These are phyloP conservation scores for Pythium utonaiense DNA, from an alignment of 352 stramenopile genomes.

Conservation along the genomic window DNA sequence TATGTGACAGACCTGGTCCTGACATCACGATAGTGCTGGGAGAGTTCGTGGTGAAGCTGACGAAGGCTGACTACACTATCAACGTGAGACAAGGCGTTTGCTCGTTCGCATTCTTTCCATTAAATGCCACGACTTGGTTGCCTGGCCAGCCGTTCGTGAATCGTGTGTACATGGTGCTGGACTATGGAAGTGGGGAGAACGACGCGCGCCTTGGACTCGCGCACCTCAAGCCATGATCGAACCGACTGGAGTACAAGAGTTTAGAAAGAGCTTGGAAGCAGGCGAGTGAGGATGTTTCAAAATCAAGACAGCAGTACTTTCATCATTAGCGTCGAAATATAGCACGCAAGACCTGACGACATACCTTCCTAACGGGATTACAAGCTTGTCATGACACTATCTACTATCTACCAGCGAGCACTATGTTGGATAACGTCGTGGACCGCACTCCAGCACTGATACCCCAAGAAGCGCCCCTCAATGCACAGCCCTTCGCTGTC, in stretches of 20 bases:
- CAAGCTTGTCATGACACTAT: too few species aligned
- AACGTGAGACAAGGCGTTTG: not conserved
- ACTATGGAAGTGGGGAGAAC: not conserved
- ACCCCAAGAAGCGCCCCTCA: too few species aligned
- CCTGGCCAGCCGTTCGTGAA: not conserved
- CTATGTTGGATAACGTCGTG: too few species aligned
- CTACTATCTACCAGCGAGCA: too few species aligned
- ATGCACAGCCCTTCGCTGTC: too few species aligned
- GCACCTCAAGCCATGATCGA: not conserved
- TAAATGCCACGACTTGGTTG: not conserved
- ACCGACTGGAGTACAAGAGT: not conserved
- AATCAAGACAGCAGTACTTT: too few species aligned
- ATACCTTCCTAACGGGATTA: too few species aligned
- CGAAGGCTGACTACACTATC: not conserved
- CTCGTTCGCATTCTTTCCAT: not conserved
- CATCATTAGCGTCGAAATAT: too few species aligned
- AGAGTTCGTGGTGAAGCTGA: not conserved
- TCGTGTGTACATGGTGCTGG: conserved; percentile 8
- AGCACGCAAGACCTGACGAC: too few species aligned
- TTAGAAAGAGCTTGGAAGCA: not conserved
- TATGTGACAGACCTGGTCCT: not conserved
- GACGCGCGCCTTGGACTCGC: conserved; percentile 1
- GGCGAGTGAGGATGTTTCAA: too few species aligned
- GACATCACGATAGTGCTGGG: not conserved
- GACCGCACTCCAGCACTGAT: too few species aligned